Evolutionary conservation across 768 basidiomycete species (phyloP).

Genomic region (Sporobolomyces roseus): DNA sequence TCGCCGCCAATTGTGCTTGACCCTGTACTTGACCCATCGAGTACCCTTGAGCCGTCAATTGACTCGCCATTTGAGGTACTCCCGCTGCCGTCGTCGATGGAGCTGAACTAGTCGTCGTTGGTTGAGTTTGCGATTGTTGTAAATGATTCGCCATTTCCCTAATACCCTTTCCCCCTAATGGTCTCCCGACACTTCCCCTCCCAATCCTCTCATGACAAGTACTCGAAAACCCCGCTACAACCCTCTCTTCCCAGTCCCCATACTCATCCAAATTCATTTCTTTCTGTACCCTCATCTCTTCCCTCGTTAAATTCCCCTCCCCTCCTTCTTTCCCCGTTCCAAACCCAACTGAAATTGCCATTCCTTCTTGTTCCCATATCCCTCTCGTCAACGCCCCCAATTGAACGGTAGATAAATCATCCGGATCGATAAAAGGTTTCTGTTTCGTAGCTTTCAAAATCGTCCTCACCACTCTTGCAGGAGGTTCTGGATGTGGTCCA

Average conservation of each 20-base stretch:
- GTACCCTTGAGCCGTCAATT: too few species aligned
- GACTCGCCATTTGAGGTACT: slow-evolving; percentile 10
- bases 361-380: slow-evolving; percentile 19
- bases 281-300: slow-evolving; percentile 23
- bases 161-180: slow-evolving; percentile 32
- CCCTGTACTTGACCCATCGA: too few species aligned
- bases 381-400: slow-evolving; percentile 13
- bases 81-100: not conserved
- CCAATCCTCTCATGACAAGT: slow-evolving; percentile 36
- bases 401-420: slow-evolving; percentile 18
- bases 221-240: slow-evolving; percentile 36
- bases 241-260: slow-evolving; percentile 33
- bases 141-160: slow-evolving; percentile 11
- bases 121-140: slow-evolving; percentile 7
- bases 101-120: not conserved
- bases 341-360: slow-evolving; percentile 20
- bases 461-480: slow-evolving; percentile 25
- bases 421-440: slow-evolving; percentile 31
- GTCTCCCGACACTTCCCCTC: slow-evolving; percentile 8
- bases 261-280: slow-evolving; percentile 25
- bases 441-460: slow-evolving; percentile 20
- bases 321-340: slow-evolving; percentile 4
- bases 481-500: slow-evolving; percentile 37
- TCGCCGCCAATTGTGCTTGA: too few species aligned
- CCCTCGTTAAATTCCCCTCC: slow-evolving; percentile 2